These are phyloP conservation scores for Davidsoniella virescens DNA, from an alignment of 2,329 filamentous ascomycete genomes.

Conservation along the genomic window DNA sequence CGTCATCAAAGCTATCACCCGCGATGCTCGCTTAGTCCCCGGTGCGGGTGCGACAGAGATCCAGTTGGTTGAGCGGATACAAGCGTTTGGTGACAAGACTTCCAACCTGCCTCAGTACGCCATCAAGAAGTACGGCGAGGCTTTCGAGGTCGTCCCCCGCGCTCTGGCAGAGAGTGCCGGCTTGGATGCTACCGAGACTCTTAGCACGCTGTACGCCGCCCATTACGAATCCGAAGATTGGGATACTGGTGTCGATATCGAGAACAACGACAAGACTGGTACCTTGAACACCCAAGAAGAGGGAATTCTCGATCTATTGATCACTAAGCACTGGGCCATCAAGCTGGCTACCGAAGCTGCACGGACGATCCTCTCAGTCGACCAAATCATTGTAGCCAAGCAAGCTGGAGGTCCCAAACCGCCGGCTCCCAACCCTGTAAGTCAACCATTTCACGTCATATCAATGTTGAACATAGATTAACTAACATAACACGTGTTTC, in stretches of 20 bases:
- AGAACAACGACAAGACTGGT: constrained; percentile 68
- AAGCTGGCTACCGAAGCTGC: constrained; percentile 91
- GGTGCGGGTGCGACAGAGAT: constrained; percentile 91
- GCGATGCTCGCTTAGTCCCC: constrained; percentile 77
- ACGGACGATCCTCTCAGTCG: constrained; percentile 83
- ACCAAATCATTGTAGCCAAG: constrained; percentile 96
- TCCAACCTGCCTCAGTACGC: constrained; percentile 87
- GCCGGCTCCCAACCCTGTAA: constrained; percentile 70
- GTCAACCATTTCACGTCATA: constrained; percentile 24
- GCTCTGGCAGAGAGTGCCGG: constrained; percentile 90
- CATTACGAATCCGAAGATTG: constrained; percentile 80
- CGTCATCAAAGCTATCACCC: constrained; percentile 94
- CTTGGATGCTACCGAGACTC: constrained; percentile 89
- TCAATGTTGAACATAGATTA: constrained; percentile 15
- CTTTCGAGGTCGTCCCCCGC: constrained; percentile 90
- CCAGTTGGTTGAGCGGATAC: constrained; percentile 83
- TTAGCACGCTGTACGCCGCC: constrained; percentile 82
- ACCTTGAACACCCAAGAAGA: constrained; percentile 73
- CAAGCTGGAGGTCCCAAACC: constrained; percentile 96
- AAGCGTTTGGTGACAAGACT: constrained; percentile 79
- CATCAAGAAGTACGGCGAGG: constrained; percentile 93
- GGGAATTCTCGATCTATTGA: constrained; percentile 81
- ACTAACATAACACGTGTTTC: constrained; percentile 14
- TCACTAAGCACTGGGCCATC: constrained; percentile 92
- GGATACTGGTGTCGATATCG: constrained; percentile 86